Base-by-base conservation (phyloP, 164 flowering plant genomes). In the Vitis rotundifolia region DNA sequence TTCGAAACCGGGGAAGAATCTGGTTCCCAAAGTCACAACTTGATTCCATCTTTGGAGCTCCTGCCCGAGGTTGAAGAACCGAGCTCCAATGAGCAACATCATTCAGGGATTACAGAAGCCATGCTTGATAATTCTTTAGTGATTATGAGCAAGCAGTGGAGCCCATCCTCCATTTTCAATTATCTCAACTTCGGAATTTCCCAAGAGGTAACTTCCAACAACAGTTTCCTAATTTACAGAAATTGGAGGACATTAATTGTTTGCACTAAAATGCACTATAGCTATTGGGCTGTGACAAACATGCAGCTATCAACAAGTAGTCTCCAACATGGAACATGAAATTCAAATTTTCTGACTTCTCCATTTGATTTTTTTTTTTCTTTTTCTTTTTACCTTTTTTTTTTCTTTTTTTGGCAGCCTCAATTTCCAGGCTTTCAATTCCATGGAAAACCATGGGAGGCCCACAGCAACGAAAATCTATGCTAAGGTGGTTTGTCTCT, bases 1-100 rank as follows among this genome's bases (percentile, higher is more conserved):
- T 62, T 70, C 8, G 83, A 71, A 54, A 37, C 66, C 6, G 70
- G 67, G 1, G 79, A 77, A 58, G 79, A 82, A 70, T 77, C 77
- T 2, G 73, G 59, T 52, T 75, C 81, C 5, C 71, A 48, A 29
- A 73, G 78, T 54, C 72, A 68, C 9, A 69, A 60, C n/a, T 59
- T 67, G 55, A 82, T 75, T 55, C 70, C 67, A 10, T 64, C 64
- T 5, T 29, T 63, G 72, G 78, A 73, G 29, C 37, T 53, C 57
- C 63, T 53, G 61, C 72, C 71, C 52, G 75, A 79, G 50, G 71
- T 59, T 54, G 74, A 69, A 65, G 72, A 68, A 53, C 69, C 63
- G 50, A 70, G 50, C 47, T 15, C 57, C 8, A 16, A 49, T 44
- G 53, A 5, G 7, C 16, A n/a, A 15, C 3, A 67, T 16, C 37